Evolutionary conservation across 2,329 filamentous ascomycete genomes (phyloP), one percentile per base, ranked within the genome.

Genomic region (Pseudogymnoascus sp.): DNA sequence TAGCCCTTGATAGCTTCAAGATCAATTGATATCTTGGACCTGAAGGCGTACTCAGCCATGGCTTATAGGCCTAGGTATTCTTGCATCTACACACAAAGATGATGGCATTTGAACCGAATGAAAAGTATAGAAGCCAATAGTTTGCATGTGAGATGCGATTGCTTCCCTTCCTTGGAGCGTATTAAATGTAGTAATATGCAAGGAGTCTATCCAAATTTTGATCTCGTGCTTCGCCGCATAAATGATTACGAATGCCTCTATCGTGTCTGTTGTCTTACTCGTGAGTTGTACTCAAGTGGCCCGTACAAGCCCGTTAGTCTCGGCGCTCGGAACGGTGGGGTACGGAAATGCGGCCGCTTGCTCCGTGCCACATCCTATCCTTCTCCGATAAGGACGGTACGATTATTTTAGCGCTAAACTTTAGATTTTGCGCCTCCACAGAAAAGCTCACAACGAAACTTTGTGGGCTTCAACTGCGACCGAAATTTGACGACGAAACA

Each of bases 321-420:
- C 48, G 29, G 27, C 7, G 27, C 18, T 55, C 48, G 48, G 48
- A 55, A 21, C 48, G 15, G 48, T 33, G 29, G 48, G 48, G 48
- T 33, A 33, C 10, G 35, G n/a, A 21, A 21, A 55, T 55, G 48
- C 48, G 48, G 48, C 48, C 48, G 48, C 48, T 55, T 55, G 29
- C n/a, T 55, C 48, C 48, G 48, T 33, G 48, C 48, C 48, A 55
- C 29, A 21, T 33, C 31, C 15, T 33, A 45, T 33, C 29, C 48
- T 29, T 33, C 48, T 55, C 48, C 48, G 48, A 55, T 55, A 55
- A 55, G 35, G 58, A 40, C 58, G 58, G 37, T 59, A 59, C 33
- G 58, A 59, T 59, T 39, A 59, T 59, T 59, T 59, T 59, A 59
- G 58, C 58, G 58, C 58, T 59, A 59, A 59, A 59, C 58, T 59